Base-by-base conservation (phyloP, 1,284 basidiomycete species). In the Austroboletus rostrupii region DNA sequence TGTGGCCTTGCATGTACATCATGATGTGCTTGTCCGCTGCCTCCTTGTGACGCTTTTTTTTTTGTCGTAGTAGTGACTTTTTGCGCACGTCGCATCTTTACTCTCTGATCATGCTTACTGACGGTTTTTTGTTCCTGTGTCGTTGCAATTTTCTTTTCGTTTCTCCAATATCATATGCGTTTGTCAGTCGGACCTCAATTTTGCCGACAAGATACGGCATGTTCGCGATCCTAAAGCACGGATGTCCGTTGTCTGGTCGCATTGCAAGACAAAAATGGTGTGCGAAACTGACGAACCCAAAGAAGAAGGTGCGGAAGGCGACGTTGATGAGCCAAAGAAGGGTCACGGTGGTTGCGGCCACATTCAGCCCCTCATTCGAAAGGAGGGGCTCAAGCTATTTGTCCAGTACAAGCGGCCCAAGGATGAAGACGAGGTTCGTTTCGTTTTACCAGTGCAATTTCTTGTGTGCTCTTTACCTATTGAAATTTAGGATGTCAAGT, bases 271-370 rank as follows among this genome's bases (percentile, higher is more conserved):
- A 56, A 94, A 92, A 70, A 91, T 78, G 74, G 66, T 78, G 42
- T 97, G 94, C 76, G 90, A 93, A 61, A 72, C 90, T 57, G 91
- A 95, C 70, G 88, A 92, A 52, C 80, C 83, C 46, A 88, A 90
- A 68, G 90, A 92, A 57, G 92, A 96, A 56, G 84, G 82, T 48
- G 87, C 82, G 20, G 85, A 84, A 20, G 74, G 70, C n/a, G 89
- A 92, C 26, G 77, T 70, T 39, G 87, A 87, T 40, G 86, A 87
- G 55, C 71, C 77, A 41, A 90, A 89, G 75, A 87, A 83, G 61
- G 90, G 92, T 1, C 97, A 99, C 58, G 95, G 94, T 35, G 97
- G 97, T 32, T 99, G 97, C 71, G 97, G 97, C 44, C 92, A 94
- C 61, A 69, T 81, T 12, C 97, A 99, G 70, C 97, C 97, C 3